Conservation (phyloP, 1,139 yeast genomes). For the Zygoascus sp. region DNA sequence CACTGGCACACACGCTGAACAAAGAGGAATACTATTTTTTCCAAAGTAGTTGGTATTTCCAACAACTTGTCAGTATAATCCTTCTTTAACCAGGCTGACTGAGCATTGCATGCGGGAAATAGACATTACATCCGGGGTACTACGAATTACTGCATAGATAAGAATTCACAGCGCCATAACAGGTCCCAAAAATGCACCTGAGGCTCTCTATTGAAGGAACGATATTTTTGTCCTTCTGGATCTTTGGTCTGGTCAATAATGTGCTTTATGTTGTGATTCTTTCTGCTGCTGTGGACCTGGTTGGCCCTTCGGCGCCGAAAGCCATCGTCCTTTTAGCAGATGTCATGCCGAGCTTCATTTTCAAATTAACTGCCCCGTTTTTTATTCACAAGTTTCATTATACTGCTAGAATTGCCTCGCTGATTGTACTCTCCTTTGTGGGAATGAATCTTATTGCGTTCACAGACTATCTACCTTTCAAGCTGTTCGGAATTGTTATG, state of each 20-base stretch:
- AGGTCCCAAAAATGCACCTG: neutral
- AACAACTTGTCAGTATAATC: too few relatives aligned
- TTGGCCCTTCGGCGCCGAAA: conserved; percentile 78
- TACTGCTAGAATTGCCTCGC: conserved; percentile 44
- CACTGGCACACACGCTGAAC: too few relatives aligned
- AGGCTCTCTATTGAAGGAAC: conserved; percentile 14
- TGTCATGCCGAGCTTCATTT: conserved; percentile 70
- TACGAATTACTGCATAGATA: too few relatives aligned
- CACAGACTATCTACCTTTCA: conserved; percentile 34
- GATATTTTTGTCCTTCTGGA: conserved; percentile 48
- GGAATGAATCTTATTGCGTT: conserved; percentile 76
- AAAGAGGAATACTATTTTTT: too few relatives aligned
- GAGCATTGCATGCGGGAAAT: conserved; percentile 12
- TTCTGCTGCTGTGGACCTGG: conserved; percentile 88
- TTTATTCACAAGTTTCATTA: conserved; percentile 67
- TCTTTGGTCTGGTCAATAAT: conserved; percentile 83
- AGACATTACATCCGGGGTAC: too few relatives aligned
- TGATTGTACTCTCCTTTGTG: conserved; percentile 56
- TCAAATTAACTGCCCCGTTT: conserved; percentile 75
- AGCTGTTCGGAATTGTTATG: conserved; percentile 65
- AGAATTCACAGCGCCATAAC: neutral
- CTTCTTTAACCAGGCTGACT: too few relatives aligned
- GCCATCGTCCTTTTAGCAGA: conserved; percentile 83
- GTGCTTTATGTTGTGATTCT: conserved; percentile 85
- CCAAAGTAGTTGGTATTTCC: neutral